A percentile compares a stretch with the other conserved stretches of the same genome.
Conservation (phyloP, 805 yeast species). For the Candida orba region DNA sequence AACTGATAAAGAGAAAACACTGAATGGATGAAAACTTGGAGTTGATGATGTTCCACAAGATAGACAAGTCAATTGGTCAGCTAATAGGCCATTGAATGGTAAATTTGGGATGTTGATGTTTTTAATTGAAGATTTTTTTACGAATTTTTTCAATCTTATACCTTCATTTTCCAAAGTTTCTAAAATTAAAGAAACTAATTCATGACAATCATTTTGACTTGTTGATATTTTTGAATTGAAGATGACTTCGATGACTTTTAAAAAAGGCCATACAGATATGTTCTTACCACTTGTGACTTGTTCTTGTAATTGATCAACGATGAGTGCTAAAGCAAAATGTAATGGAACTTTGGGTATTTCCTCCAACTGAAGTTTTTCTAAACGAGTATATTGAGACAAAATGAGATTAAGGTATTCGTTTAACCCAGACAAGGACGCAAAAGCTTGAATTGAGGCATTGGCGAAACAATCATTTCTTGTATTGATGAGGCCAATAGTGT, state of each 20-base stretch:
- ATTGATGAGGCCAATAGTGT: slow-evolving; percentile 79
- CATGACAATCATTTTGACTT: slow-evolving; percentile 94
- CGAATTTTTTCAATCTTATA: slow-evolving; percentile 31
- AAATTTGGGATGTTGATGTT: slow-evolving; percentile 43
- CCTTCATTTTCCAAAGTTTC: slow-evolving; percentile 73
- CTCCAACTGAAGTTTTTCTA: slow-evolving; percentile 6
- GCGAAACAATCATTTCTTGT: slow-evolving; percentile 89
- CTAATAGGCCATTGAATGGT: slow-evolving; percentile 65
- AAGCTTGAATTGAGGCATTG: slow-evolving; percentile 79
- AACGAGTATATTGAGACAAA: slow-evolving; percentile 18
- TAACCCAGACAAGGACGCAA: slow-evolving; percentile 53
- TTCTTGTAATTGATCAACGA: slow-evolving; percentile 53
- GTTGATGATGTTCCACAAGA: slow-evolving; percentile 57
- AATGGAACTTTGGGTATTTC: slow-evolving; percentile 39
- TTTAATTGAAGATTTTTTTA: slow-evolving; percentile 8
- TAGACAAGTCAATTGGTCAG: slow-evolving; percentile 64
- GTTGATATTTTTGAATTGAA: slow-evolving; percentile 69
- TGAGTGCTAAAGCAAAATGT: slow-evolving; percentile 48
- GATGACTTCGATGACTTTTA: slow-evolving; percentile 64
- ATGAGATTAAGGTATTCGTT: slow-evolving; percentile 45
- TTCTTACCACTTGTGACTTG: slow-evolving; percentile 46
- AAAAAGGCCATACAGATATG: slow-evolving; percentile 71
- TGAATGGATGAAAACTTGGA: slow-evolving; percentile 51
- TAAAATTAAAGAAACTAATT: slow-evolving; percentile 70
- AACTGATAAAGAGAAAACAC: slow-evolving; percentile 66